Evolutionary conservation across 495 filamentous ascomycete genomes (phyloP), one percentile per base, ranked within the genome.

Genomic region (Friedmanniomyces simplex): DNA sequence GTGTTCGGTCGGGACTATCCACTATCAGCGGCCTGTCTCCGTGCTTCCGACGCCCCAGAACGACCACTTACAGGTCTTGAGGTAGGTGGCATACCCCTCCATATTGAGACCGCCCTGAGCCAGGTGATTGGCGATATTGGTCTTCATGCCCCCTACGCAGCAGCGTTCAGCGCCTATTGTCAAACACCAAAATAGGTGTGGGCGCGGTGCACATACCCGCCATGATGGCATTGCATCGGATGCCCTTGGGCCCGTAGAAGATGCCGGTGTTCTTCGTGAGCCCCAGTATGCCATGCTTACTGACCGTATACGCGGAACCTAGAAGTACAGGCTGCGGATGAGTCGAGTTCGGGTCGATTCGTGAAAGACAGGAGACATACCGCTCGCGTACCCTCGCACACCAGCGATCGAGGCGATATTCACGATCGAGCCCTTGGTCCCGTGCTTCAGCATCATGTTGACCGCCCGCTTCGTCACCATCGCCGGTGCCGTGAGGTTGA

Each of bases 211-310:
- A 53, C 51, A 10, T 18, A 26, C 53, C 54, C 6, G 59, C 59
- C 36, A 57, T 32, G 52, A 84, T 66, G 0, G 77, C 79, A 37
- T 83, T 74, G 59, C 72, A 76, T 46, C 75, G 73, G 63, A 85
- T 82, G 21, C 79, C 77, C 66, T 79, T 77, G 39, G 67, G 69
- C 0, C 72, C 76, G 65, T 84, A 84, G 67, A 69, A 80, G 0
- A 75, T 72, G 1, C 81, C 81, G 28, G 80, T 84, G 65, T 76
- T 83, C 67, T 84, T 83, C 22, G 82, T 84, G 58, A 83, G 67
- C 4, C 79, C 82, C 13, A 82, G 61, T 16, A 84, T 63, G 25
- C 71, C 78, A 55, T 77, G 73, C 68, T 81, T 81, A 62, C 72
- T 73, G 6, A 72, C 74, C 1, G 79, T 77, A 59, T 82, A 83